These are phyloP conservation scores for Omphalotus guepiniiformis DNA, from an alignment of 768 basidiomycete species.

Conservation along the genomic window DNA sequence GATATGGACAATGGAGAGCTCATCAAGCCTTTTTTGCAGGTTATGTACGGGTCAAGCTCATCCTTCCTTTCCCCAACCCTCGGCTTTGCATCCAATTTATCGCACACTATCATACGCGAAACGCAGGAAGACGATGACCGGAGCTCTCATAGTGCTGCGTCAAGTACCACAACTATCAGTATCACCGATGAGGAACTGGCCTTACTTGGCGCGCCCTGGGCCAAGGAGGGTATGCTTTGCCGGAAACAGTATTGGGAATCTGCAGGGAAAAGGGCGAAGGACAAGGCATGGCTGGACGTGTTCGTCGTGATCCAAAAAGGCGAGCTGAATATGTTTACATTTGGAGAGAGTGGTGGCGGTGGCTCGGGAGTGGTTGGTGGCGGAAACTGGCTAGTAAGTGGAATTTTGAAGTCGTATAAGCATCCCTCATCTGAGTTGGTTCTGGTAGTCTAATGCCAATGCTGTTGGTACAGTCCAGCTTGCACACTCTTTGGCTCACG, in stretches of 20 bases:
- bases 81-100: conserved; percentile 96
- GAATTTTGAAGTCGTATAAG: not conserved
- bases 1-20: not conserved
- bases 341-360: conserved; percentile 71
- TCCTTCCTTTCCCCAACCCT: conserved; percentile 79
- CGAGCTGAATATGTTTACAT: conserved; percentile 92
- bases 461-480: conserved; percentile 80
- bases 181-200: conserved; percentile 96
- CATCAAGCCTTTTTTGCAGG: conserved; percentile 30
- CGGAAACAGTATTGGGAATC: conserved; percentile 95
- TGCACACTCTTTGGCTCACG: conserved; percentile 83
- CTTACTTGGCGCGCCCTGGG: conserved; percentile 95
- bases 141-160: conserved; percentile 60
- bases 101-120: conserved; percentile 95
- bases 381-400: conserved; percentile 95
- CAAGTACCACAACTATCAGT: conserved; percentile 70
- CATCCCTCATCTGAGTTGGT: conserved; percentile 8
- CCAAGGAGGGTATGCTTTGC: conserved; percentile 95
- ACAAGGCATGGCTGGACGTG: conserved; percentile 89
- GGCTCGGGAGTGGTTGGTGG: conserved; percentile 76
- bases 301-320: conserved; percentile 97
- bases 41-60: conserved; percentile 56
- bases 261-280: conserved; percentile 76
- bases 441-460: conserved; percentile 77
- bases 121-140: conserved; percentile 85